Base-by-base conservation (phyloP, 1,284 basidiomycete genomes). In the Apiotrichum mycotoxinovorans region DNA sequence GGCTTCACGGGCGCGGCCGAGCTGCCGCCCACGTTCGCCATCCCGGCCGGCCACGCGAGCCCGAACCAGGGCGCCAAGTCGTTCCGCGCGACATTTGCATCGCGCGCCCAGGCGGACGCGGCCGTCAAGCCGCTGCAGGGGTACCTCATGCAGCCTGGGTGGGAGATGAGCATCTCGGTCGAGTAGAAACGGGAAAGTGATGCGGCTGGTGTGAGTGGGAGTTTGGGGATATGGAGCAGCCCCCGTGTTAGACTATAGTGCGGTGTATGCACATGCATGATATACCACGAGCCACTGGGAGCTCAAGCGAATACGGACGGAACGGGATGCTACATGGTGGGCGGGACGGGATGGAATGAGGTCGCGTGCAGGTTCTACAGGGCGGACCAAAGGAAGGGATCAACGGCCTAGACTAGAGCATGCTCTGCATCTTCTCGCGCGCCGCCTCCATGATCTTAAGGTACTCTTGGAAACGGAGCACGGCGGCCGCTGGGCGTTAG, bases 121-220 rank as follows among this genome's bases (percentile, higher is more conserved):
- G 71, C 70, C 0, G 56, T 66, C 33, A 50, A 42, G 41, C 62
- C 64, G 23, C 66, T 66, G n/a, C 65, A 67, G 37, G 70, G 68
- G 7, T 75, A 65, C 52, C 40, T 71, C 51, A 75, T 75, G 73
- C 67, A 71, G 61, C 70, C 71, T 8, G 71, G 71, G 42, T 75
- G 73, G 73, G 64, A 65, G 48, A 75, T 75, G 73, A 63, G 60
- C 30, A 67, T 73, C n/a, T 62, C 62, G 40, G 34, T 71, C 46
- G 51, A 61, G 56, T 51, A 43, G 42, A 4, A 33, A 34, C n/a
- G 18, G 27, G 25, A 44, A 25, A n/a, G n/a, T n/a, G n/a, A n/a
- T n/a, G n/a, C n/a, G n/a, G n/a, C n/a, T n/a, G n/a, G n/a, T n/a
- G n/a, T n/a, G n/a, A n/a, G n/a, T n/a, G n/a, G n/a, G n/a, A n/a